Evolutionary conservation across 1,284 basidiomycete genomes (phyloP).

Genomic region (Phellopilus nigrolimitatus): DNA sequence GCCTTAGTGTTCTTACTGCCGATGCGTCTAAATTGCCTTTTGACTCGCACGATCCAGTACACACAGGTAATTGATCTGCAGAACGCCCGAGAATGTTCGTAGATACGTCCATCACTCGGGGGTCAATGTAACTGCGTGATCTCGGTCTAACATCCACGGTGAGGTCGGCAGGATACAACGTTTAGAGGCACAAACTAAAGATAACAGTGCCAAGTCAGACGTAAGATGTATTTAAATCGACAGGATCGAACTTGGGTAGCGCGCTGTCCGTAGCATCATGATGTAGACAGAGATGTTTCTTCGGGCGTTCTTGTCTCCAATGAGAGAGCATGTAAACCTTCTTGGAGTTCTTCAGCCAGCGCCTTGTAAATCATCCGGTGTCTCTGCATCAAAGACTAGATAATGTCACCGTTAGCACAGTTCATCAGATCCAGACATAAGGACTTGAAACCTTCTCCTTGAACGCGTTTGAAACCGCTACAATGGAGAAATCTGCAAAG

Average conservation of each 20-base stretch:
- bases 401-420: conserved; percentile 1
- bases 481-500: conserved; percentile 63
- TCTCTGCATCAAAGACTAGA: conserved; percentile 67
- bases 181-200: too few species aligned
- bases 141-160: too few species aligned
- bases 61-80: too few species aligned
- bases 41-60: too few species aligned
- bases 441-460: conserved; percentile 53
- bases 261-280: not conserved
- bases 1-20: not conserved
- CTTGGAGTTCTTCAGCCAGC: conserved; percentile 60
- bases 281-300: not conserved
- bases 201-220: too few species aligned
- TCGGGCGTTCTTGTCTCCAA: conserved; percentile 64
- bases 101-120: too few species aligned
- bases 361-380: conserved; percentile 72
- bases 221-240: too few species aligned
- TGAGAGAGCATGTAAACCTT: conserved; percentile 73
- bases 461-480: conserved; percentile 66
- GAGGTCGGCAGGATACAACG: too few species aligned
- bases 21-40: not conserved
- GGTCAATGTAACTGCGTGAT: too few species aligned
- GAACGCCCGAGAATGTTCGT: too few species aligned
- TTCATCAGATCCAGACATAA: not conserved
- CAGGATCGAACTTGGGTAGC: not conserved